Evolutionary conservation across 257 asterid genomes (phyloP).

Genomic region (Solanum gandarillasii): DNA sequence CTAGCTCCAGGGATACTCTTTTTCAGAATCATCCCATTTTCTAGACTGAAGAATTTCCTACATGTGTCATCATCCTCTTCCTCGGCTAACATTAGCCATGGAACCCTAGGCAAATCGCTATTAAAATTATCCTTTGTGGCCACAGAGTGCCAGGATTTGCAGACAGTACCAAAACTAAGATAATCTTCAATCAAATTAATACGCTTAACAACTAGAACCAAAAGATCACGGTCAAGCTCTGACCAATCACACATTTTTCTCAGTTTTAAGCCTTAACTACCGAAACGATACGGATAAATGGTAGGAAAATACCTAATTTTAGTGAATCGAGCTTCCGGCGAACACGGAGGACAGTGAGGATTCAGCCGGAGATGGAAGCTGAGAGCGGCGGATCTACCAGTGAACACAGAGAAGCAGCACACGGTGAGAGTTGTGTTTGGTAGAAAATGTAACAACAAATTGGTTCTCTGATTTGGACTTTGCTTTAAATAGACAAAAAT

Average conservation of each 20-base stretch:
- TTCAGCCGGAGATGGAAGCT: not conserved
- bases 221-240: not conserved
- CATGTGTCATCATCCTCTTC: not conserved
- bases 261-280: not conserved
- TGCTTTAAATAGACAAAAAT: no score
- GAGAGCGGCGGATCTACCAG: not conserved
- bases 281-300: not conserved
- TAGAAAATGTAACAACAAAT: not conserved
- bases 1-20: not conserved
- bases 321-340: not conserved
- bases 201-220: not conserved
- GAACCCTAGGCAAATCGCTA: not conserved
- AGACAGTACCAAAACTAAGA: not conserved
- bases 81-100: not conserved
- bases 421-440: not conserved
- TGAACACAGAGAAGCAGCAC: not conserved
- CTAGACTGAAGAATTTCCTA: not conserved
- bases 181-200: not conserved
- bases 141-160: not conserved
- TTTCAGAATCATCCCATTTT: not conserved
- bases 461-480: no score
- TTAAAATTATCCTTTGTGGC: not conserved
- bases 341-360: not conserved
- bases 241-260: not conserved
- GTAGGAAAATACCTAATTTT: not conserved